Conservation (phyloP, 1,139 yeast species). For the Nadsonia starkeyi-henricii region DNA sequence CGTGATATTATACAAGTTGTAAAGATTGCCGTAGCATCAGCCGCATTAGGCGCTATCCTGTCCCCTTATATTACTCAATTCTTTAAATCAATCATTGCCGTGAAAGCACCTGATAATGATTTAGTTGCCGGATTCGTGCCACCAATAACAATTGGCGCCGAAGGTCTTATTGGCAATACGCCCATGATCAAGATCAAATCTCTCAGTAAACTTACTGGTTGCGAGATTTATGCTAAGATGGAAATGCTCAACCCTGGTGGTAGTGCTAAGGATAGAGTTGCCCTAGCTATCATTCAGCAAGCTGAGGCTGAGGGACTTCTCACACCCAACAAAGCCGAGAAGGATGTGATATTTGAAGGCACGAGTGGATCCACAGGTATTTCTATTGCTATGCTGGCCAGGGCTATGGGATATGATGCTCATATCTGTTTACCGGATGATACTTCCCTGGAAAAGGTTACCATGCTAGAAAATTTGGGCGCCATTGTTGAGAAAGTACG, state of each 20-base stretch:
- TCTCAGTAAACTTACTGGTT: slow-evolving; percentile 61
- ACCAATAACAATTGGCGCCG: slow-evolving; percentile 27
- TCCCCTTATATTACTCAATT: background rate
- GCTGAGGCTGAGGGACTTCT: slow-evolving; percentile 50
- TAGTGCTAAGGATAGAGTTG: slow-evolving; percentile 90
- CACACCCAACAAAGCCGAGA: slow-evolving; percentile 33
- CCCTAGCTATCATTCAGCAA: slow-evolving; percentile 61
- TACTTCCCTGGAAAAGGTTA: slow-evolving; percentile 72
- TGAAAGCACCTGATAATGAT: too few species aligned
- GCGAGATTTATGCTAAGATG: slow-evolving; percentile 73
- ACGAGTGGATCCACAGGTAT: slow-evolving; percentile 96
- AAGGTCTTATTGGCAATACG: slow-evolving; percentile 74
- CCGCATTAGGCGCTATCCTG: background rate
- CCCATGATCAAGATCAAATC: slow-evolving; percentile 71
- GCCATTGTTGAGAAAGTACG: slow-evolving; percentile 80
- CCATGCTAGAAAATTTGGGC: slow-evolving; percentile 57
- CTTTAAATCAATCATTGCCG: too few species aligned
- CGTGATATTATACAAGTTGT: background rate
- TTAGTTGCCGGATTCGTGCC: background rate
- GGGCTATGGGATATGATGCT: slow-evolving; percentile 76
- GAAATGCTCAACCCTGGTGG: slow-evolving; percentile 90
- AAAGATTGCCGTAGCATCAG: background rate
- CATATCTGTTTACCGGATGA: slow-evolving; percentile 95
- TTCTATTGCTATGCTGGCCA: slow-evolving; percentile 75
- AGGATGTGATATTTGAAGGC: slow-evolving; percentile 76